These are phyloP conservation scores for Cucurbita pepo DNA, from an alignment of 306 rosid species.

Conservation along the genomic window DNA sequence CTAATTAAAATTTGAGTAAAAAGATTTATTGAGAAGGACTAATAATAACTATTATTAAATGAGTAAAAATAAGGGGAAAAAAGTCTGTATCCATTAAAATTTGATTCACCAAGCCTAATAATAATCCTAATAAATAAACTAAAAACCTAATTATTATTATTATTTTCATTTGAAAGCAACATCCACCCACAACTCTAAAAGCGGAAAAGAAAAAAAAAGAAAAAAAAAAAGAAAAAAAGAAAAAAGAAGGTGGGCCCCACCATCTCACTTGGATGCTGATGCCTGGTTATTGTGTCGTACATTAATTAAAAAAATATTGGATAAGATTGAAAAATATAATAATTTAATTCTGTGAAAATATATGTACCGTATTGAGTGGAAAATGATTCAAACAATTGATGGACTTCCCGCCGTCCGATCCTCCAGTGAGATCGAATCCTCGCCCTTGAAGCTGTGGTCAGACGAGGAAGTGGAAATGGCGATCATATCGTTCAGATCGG, in stretches of 20 bases:
- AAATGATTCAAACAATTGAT: neutral
- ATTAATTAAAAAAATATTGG: neutral
- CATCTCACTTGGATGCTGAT: neutral
- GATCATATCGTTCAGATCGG: conserved; percentile 70
- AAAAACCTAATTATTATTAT: neutral
- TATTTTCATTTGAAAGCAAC: conserved; percentile 8
- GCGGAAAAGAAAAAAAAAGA: neutral
- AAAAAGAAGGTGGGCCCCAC: neutral
- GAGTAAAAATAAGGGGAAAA: neutral
- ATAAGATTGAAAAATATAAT: neutral
- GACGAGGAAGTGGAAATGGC: conserved; percentile 62
- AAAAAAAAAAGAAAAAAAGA: no score
- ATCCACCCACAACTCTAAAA: neutral
- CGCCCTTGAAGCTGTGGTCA: conserved; percentile 37
- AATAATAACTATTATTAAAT: neutral
- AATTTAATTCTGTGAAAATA: neutral
- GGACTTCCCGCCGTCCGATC: neutral
- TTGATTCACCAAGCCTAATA: neutral
- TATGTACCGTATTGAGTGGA: conserved; percentile 14
- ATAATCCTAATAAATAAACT: neutral
- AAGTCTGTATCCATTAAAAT: neutral
- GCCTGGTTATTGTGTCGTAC: conserved; percentile 2
- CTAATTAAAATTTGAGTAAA: no score
- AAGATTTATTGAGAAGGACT: neutral
- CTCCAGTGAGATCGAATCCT: conserved; percentile 30